Evolutionary conservation across 1,139 yeast species (phyloP), one percentile per base, ranked within the genome.

Genomic region (Blastobotrys ciferrii): DNA sequence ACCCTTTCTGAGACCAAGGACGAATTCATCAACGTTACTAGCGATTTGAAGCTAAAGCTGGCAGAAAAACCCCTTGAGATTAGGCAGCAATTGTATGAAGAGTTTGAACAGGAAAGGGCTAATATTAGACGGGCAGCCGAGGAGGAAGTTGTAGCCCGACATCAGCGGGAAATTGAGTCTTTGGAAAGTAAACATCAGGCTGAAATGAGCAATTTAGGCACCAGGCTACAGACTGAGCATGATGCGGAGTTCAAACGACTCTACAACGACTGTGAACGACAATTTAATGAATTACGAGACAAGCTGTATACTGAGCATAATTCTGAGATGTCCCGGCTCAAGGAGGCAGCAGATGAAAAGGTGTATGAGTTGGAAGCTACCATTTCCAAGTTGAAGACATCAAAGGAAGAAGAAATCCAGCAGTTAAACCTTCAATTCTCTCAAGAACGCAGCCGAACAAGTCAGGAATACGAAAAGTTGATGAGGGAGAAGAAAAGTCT

Each of bases 1-100:
- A 5, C 40, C n/a, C 28, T 36, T 5, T 9, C 28, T 4, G 40
- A 36, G n/a, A 36, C 15, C 31, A 41, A 41, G 14, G 43, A 41
- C 23, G 43, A 41, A 20, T 32, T 18, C 13, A 9, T 41, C 19
- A 53, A 59, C 31, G 57, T 64, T 40, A 56, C 66, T 39, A 67
- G 66, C 43, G 52, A 60, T 23, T 63, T 69, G 46, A 62, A 63
- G 43, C 52, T 53, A 1, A 47, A 56, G 9, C 42, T 70, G 33
- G 41, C 53, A 18, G 56, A 57, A 12, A 54, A 56, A 33, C 58
- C 66, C 3, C 53, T 55, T 7, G 54, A 52, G 4, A 41, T 66
- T 2, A 51, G 60, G 20, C 33, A 43, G n/a, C 19, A 43, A 14
- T 31, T 32, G 33, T 33, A 44, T 30, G 36, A 41, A 9, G 35